Conservation (phyloP, 129 eudicot genomes). For the Artemisia argyi region DNA sequence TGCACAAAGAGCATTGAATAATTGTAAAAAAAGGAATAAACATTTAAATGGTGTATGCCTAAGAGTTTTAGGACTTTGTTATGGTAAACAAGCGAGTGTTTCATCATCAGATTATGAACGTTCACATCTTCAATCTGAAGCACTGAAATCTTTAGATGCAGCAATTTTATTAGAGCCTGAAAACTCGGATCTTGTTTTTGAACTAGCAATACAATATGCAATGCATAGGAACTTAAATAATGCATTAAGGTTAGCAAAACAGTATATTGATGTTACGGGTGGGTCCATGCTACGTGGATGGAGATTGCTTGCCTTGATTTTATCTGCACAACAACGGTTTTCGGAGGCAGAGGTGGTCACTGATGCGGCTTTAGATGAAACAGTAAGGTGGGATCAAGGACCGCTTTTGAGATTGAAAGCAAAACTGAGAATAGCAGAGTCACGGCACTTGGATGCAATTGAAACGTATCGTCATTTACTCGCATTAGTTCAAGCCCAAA, state of each 20-base stretch:
- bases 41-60: constrained; percentile 81
- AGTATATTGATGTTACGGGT: constrained; percentile 79
- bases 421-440: constrained; percentile 76
- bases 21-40: constrained; percentile 39
- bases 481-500: constrained; percentile 87
- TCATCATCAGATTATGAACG: constrained; percentile 80
- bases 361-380: constrained; percentile 95
- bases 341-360: constrained; percentile 82
- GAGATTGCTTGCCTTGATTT: constrained; percentile 83
- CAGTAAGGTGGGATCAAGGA: constrained; percentile 94
- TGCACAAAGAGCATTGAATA: constrained; percentile 65
- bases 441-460: constrained; percentile 78
- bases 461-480: constrained; percentile 86
- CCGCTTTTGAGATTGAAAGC: constrained; percentile 91
- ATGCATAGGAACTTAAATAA: constrained; percentile 73
- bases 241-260: constrained; percentile 72
- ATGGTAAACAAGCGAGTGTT: constrained; percentile 75
- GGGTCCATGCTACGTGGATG: constrained; percentile 83
- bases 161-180: constrained; percentile 60
- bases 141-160: constrained; percentile 72
- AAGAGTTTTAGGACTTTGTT: constrained; percentile 77
- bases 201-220: constrained; percentile 76
- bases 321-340: constrained; percentile 79
- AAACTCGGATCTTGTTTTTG: constrained; percentile 68
- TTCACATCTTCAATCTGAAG: constrained; percentile 78